These are phyloP conservation scores for Aspergillus kassunensis DNA, from an alignment of 495 filamentous ascomycete species.

Conservation along the genomic window DNA sequence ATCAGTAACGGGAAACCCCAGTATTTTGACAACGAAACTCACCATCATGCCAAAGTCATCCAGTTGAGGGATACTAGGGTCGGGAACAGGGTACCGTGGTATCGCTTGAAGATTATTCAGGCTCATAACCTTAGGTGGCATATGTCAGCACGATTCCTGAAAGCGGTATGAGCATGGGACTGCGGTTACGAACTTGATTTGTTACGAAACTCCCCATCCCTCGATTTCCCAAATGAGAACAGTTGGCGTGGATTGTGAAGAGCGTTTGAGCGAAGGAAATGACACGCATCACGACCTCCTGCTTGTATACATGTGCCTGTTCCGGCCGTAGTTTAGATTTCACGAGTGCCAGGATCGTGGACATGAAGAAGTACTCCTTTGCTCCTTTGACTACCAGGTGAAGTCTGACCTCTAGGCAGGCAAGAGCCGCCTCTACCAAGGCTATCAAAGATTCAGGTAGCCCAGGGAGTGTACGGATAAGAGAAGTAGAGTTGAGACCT, in stretches of 20 bases:
- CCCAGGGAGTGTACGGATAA: constrained; percentile 31
- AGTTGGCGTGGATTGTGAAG: constrained; percentile 34
- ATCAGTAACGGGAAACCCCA: constrained; percentile 2
- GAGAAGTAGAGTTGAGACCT: constrained; percentile 17
- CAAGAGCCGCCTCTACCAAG: constrained; percentile 33
- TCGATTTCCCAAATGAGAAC: constrained; percentile 32
- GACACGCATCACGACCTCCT: constrained; percentile 39
- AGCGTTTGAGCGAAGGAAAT: constrained; percentile 36
- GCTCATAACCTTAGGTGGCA: constrained; percentile 17
- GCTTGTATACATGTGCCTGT: constrained; percentile 36
- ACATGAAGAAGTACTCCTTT: constrained; percentile 45
- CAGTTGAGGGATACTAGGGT: constrained; percentile 26
- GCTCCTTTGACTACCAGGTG: constrained; percentile 39
- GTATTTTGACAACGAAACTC: constrained; percentile 5
- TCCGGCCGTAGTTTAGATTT: constrained; percentile 37
- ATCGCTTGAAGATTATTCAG: constrained; percentile 26
- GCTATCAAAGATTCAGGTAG: constrained; percentile 35
- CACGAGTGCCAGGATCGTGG: constrained; percentile 37
- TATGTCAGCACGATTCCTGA: neutral
- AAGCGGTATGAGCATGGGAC: neutral
- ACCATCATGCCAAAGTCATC: constrained; percentile 28
- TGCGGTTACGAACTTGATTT: constrained; percentile 27
- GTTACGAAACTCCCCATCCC: constrained; percentile 35
- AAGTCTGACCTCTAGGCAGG: constrained; percentile 32
- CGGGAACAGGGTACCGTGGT: constrained; percentile 23